Conservation (phyloP, 2,329 filamentous ascomycete species). For the Hymenoscyphus fructigenus region DNA sequence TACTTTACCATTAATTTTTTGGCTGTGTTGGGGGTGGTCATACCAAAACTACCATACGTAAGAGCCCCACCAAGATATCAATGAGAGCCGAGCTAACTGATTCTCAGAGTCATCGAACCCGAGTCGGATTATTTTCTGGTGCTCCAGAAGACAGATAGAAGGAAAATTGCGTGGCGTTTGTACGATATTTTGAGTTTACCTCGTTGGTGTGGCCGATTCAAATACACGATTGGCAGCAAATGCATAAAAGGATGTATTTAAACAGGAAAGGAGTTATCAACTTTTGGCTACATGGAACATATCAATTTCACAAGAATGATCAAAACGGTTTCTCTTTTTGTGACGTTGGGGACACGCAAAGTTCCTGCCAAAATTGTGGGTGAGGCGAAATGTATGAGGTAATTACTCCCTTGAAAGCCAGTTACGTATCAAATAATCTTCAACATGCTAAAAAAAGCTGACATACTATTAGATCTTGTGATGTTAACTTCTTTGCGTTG, state of each 20-base stretch:
- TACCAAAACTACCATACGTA: slow-evolving; percentile 94
- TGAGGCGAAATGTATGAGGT: not conserved
- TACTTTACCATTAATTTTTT: slow-evolving; percentile 98
- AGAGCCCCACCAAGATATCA: slow-evolving; percentile 38
- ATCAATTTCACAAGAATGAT: slow-evolving; percentile 4
- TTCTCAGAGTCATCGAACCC: slow-evolving; percentile 71
- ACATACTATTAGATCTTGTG: not conserved
- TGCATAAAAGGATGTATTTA: slow-evolving; percentile 32
- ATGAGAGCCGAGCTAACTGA: slow-evolving; percentile 26
- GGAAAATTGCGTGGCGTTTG: slow-evolving; percentile 32
- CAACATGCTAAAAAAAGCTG: not conserved
- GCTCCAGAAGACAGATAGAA: slow-evolving; percentile 57
- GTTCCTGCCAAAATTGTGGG: not conserved
- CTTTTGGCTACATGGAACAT: slow-evolving; percentile 30
- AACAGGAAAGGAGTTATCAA: slow-evolving; percentile 30
- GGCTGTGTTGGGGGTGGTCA: slow-evolving; percentile 87
- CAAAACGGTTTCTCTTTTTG: not conserved
- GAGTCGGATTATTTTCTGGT: slow-evolving; percentile 72
- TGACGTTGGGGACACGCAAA: not conserved
- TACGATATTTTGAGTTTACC: slow-evolving; percentile 34
- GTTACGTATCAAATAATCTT: not conserved
- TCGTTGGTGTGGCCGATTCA: slow-evolving; percentile 27
- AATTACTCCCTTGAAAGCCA: not conserved
- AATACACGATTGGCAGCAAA: slow-evolving; percentile 29
- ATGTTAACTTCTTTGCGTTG: not conserved